These are phyloP conservation scores for Aspergillus costaricaensis DNA, from an alignment of 2,329 filamentous ascomycete genomes.

Conservation along the genomic window DNA sequence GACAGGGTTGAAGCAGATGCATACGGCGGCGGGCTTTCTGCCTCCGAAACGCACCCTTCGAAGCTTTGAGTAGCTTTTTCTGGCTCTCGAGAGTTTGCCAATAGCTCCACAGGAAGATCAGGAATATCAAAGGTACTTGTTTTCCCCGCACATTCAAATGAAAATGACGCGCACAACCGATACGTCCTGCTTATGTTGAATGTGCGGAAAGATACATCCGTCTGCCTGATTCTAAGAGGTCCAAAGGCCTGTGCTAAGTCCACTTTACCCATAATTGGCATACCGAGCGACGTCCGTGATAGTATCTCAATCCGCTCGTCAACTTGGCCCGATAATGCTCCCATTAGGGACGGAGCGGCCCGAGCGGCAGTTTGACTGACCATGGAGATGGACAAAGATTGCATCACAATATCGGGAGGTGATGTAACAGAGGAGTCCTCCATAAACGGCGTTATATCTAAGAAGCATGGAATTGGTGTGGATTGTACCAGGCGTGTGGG, in stretches of 20 bases:
- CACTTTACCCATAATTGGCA: conserved; percentile 5
- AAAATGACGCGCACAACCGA: conserved; percentile 6
- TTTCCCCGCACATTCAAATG: conserved; percentile 14
- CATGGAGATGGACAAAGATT: conserved; percentile 9
- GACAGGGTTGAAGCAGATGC: not conserved
- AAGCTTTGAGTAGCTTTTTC: not conserved
- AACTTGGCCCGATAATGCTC: conserved; percentile 12
- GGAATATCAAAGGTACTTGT: not conserved
- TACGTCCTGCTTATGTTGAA: conserved; percentile 16
- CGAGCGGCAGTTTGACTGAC: conserved; percentile 14
- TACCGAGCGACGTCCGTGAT: conserved; percentile 5
- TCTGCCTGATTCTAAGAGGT: conserved; percentile 7
- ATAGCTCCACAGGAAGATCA: conserved; percentile 4
- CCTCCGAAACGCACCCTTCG: not conserved
- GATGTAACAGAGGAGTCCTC: conserved; percentile 4
- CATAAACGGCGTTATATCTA: conserved; percentile 8
- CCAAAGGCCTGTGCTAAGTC: conserved; percentile 14
- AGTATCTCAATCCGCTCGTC: conserved; percentile 14
- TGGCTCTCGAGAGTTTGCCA: not conserved
- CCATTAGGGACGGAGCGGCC: conserved; percentile 16
- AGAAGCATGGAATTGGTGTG: conserved; percentile 8
- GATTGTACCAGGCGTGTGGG: conserved; percentile 10
- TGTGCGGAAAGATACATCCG: conserved; percentile 16
- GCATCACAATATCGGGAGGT: conserved; percentile 6
- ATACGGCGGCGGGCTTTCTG: conserved; percentile 4